These are phyloP conservation scores for Botryosphaeria agaves DNA, from an alignment of 2,329 filamentous ascomycete species.

Conservation along the genomic window DNA sequence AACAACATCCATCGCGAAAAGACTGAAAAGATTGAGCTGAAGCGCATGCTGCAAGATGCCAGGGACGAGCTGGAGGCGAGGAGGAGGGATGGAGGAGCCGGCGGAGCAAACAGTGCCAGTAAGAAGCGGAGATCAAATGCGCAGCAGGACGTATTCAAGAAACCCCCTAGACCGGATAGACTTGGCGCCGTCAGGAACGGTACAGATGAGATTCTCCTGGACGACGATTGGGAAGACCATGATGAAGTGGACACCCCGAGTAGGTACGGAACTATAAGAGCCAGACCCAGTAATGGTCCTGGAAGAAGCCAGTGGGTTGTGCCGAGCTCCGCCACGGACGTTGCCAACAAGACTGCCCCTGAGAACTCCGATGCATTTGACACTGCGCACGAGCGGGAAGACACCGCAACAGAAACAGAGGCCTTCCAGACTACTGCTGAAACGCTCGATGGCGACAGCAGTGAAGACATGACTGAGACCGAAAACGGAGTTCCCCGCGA, in stretches of 20 bases:
- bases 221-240: conserved; percentile 89
- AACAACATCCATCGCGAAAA: conserved; percentile 94
- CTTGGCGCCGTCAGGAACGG: conserved; percentile 60
- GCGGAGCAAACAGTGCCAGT: conserved; percentile 23
- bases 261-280: conserved; percentile 18
- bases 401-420: conserved; percentile 64
- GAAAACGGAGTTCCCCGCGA: conserved; percentile 26
- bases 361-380: conserved; percentile 51
- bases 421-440: conserved; percentile 92
- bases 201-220: conserved; percentile 60
- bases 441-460: conserved; percentile 48
- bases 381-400: conserved; percentile 58
- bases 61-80: conserved; percentile 74
- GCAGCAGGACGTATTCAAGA: conserved; percentile 58
- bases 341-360: neutral
- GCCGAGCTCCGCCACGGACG: neutral
- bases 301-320: neutral
- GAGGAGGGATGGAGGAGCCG: conserved; percentile 32
- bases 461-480: conserved; percentile 72
- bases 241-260: conserved; percentile 41
- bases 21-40: conserved; percentile 93
- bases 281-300: conserved; percentile 1
- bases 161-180: conserved; percentile 51
- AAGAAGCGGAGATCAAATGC: conserved; percentile 39
- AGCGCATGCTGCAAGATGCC: conserved; percentile 86